Percentiles rank a stretch among this genome's conserved stretches.
Conservation (phyloP, 306 rosid species). For the Quercus gilva region DNA sequence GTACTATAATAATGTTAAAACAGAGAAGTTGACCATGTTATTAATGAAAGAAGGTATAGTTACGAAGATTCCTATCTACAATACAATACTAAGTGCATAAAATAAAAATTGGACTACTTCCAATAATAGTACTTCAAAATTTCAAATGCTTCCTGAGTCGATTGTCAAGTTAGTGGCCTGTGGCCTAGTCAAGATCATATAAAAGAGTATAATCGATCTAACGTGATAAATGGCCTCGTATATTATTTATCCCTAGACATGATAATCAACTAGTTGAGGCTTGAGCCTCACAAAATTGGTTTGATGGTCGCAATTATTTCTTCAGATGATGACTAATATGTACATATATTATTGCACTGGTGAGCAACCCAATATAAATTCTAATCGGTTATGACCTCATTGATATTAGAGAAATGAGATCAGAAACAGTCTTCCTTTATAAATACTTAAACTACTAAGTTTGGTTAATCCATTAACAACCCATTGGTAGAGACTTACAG, state of each 20-base stretch:
- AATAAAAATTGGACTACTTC: neutral
- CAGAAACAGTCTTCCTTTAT: neutral
- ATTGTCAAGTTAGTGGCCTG: neutral
- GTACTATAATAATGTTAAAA: neutral
- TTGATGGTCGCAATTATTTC: neutral
- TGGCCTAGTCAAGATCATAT: neutral
- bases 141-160: neutral
- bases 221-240: neutral
- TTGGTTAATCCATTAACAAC: too few species aligned
- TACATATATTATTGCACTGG: neutral
- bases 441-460: neutral
- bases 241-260: too few species aligned
- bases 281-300: too few species aligned
- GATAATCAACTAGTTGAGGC: too few species aligned
- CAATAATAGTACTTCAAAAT: neutral
- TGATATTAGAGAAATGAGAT: conserved; percentile 9
- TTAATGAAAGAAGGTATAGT: neutral
- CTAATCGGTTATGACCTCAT: neutral
- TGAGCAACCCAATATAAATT: neutral
- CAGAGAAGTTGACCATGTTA: conserved; percentile 14
- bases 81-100: neutral
- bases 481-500: too few species aligned
- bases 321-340: neutral
- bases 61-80: too few species aligned
- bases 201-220: neutral